phyloP scores from a whole-genome alignment of 495 filamentous ascomycete genomes.

The Talaromyces stipitatus region DNA sequence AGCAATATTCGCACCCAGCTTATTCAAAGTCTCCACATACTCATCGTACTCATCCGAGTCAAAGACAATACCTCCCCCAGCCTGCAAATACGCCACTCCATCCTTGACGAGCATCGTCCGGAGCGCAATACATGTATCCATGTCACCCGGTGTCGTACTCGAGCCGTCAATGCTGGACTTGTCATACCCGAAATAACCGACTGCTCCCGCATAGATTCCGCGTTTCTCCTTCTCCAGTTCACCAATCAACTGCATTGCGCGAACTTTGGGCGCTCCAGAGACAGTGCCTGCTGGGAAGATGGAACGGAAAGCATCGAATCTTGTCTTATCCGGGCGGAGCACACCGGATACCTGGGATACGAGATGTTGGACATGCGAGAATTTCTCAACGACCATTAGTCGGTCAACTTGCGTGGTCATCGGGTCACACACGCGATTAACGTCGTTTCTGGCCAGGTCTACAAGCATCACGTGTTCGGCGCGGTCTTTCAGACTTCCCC shows the following conservation, averaged over 20 bases:
- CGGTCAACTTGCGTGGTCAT: conserved; percentile 79
- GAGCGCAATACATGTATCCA: conserved; percentile 98
- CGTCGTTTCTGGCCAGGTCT: conserved; percentile 93
- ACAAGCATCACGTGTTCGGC: conserved; percentile 99
- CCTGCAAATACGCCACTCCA: conserved; percentile 84
- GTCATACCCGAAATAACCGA: conserved; percentile 63
- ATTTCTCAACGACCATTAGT: conserved; percentile 92
- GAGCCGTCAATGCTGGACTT: conserved; percentile 30
- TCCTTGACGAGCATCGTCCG: conserved; percentile 95
- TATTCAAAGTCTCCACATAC: conserved; percentile 96
- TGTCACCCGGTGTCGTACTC: conserved; percentile 60
- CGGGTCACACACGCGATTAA: conserved; percentile 94
- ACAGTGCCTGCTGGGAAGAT: conserved; percentile 97
- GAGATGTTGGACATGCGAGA: conserved; percentile 94
- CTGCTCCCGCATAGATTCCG: conserved; percentile 93
- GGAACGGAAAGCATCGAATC: conserved; percentile 91
- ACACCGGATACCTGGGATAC: conserved; percentile 91
- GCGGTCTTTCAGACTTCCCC: conserved; percentile 79
- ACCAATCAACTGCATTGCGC: conserved; percentile 93
- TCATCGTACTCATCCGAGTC: conserved; percentile 92
- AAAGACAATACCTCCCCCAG: conserved; percentile 95
- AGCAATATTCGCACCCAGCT: conserved; percentile 78
- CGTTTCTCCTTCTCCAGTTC: conserved; percentile 90
- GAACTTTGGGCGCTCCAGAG: conserved; percentile 88
- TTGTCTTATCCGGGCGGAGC: conserved; percentile 70